Evolutionary conservation across 2,329 filamentous ascomycete genomes (phyloP).

Genomic region (Byssochlamys sp.): DNA sequence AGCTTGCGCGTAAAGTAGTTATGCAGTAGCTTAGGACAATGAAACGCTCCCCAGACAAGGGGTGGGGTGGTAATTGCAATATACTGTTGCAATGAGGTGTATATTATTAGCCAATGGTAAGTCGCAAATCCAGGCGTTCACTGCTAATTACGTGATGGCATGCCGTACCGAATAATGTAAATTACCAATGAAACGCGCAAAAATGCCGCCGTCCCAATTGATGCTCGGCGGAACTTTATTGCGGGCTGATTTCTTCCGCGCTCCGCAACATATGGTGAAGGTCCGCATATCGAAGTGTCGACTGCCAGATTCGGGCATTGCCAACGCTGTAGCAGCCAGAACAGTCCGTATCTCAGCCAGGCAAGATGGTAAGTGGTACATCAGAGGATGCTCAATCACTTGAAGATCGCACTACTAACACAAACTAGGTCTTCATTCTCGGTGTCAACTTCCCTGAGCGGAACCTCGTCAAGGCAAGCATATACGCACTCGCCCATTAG

Average conservation of each 20-base stretch:
- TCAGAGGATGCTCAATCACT: background rate
- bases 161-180: background rate
- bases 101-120: background rate
- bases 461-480: constrained; percentile 68
- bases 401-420: background rate
- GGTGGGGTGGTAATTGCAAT: constrained; percentile 3
- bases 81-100: too few relatives aligned
- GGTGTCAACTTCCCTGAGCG: constrained; percentile 76
- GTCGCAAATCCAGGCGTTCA: background rate
- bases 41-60: background rate
- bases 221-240: constrained; percentile 26
- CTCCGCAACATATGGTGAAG: constrained; percentile 7
- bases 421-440: constrained; percentile 67
- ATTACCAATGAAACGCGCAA: background rate
- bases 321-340: background rate
- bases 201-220: background rate
- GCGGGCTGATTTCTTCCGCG: constrained; percentile 21
- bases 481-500: constrained; percentile 2
- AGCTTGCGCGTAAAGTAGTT: background rate
- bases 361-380: constrained; percentile 22
- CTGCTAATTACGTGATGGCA: background rate
- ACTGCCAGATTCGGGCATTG: background rate
- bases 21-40: background rate
- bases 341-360: constrained; percentile 1
- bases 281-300: background rate